phyloP scores from a whole-genome alignment of 2,329 filamentous ascomycete genomes.

The Ophiocordyceps robertsii region DNA sequence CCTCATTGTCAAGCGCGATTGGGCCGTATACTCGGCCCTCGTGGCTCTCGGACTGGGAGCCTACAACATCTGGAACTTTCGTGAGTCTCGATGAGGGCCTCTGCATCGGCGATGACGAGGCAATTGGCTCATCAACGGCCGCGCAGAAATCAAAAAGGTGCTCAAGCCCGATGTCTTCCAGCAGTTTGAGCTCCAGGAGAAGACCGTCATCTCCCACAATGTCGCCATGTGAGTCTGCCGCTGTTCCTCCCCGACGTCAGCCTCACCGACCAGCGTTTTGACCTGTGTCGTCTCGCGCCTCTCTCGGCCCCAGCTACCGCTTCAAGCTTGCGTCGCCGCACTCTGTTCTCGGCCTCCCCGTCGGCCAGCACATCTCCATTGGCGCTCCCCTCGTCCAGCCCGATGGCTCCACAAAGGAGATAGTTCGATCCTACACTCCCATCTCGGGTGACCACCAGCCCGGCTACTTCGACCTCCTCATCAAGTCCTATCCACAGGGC shows the following conservation, averaged over 20 bases:
- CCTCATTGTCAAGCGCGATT: slow-evolving; percentile 67
- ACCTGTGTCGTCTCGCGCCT: neutral
- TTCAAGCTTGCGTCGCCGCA: slow-evolving; percentile 69
- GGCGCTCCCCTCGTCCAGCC: slow-evolving; percentile 57
- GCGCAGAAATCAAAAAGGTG: slow-evolving; percentile 60
- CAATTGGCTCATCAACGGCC: neutral
- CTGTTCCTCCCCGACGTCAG: neutral
- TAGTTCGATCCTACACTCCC: slow-evolving; percentile 84
- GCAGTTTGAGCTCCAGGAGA: slow-evolving; percentile 84
- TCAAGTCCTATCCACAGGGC: slow-evolving; percentile 95
- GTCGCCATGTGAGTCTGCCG: slow-evolving; percentile 67
- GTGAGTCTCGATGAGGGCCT: slow-evolving; percentile 36
- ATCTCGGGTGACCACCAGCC: slow-evolving; percentile 81
- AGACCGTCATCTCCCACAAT: slow-evolving; percentile 94
- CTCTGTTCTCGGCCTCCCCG: slow-evolving; percentile 85
- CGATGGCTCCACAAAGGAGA: slow-evolving; percentile 65
- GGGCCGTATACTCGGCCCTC: slow-evolving; percentile 55
- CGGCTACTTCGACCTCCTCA: slow-evolving; percentile 88
- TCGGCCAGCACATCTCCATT: slow-evolving; percentile 98
- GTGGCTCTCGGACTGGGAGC: slow-evolving; percentile 53
- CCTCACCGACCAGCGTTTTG: neutral
- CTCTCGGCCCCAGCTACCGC: slow-evolving; percentile 53
- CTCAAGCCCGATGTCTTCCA: slow-evolving; percentile 83
- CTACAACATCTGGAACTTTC: slow-evolving; percentile 57
- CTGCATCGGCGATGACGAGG: neutral